Conservation (phyloP, 2,329 filamentous ascomycete genomes). For the Aplosporella prunicola region DNA sequence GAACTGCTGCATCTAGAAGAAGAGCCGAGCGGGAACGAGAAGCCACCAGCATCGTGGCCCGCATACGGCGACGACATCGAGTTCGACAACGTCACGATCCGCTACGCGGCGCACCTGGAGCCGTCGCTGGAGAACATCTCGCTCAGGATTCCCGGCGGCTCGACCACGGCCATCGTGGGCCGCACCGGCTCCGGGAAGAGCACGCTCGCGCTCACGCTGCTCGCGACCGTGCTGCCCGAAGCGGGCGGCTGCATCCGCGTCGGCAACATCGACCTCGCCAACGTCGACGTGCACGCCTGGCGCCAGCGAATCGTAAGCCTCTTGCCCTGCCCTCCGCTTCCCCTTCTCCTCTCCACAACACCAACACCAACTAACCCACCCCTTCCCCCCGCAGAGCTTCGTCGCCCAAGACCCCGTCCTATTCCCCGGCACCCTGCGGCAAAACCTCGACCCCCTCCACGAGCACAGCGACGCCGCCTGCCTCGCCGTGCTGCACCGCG, state of each 20-base stretch:
- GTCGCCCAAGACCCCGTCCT: slow-evolving; percentile 59
- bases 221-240: slow-evolving; percentile 30
- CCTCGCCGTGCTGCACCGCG: slow-evolving; percentile 42
- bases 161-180: slow-evolving; percentile 70
- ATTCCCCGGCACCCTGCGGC: slow-evolving; percentile 51
- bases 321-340: too few species aligned
- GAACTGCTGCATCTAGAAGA: slow-evolving; percentile 71
- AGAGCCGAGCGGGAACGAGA: slow-evolving; percentile 56
- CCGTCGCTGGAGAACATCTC: slow-evolving; percentile 60
- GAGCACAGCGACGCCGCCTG: slow-evolving; percentile 50
- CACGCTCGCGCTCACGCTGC: slow-evolving; percentile 56
- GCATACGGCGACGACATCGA: slow-evolving; percentile 51
- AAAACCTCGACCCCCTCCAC: slow-evolving; percentile 53
- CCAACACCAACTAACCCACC: neutral
- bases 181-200: slow-evolving; percentile 72
- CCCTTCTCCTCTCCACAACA: neutral
- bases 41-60: slow-evolving; percentile 71
- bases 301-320: slow-evolving; percentile 42
- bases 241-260: slow-evolving; percentile 45
- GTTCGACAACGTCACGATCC: slow-evolving; percentile 69
- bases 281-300: slow-evolving; percentile 49
- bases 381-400: slow-evolving; percentile 37
- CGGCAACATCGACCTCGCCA: slow-evolving; percentile 51
- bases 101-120: slow-evolving; percentile 69
- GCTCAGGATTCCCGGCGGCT: slow-evolving; percentile 67